A percentile compares a stretch with the other conserved stretches of the same genome.
phyloP scores from a whole-genome alignment of 495 filamentous ascomycete species.

The Daldinia grandis region DNA sequence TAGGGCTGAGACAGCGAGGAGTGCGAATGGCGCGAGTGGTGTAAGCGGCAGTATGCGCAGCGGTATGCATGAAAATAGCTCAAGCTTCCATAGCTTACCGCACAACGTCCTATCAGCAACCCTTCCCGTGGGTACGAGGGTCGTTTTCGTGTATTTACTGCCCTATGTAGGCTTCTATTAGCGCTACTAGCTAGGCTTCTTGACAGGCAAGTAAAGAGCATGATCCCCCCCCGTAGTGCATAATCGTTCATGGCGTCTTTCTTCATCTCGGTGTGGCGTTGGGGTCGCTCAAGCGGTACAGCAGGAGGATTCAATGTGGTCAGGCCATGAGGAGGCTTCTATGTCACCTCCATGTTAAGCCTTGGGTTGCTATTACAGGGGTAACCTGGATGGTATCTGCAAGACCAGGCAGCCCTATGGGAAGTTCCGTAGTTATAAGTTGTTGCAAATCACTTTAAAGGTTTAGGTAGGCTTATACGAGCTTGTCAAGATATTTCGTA shows the following conservation, averaged over 20 bases:
- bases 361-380: neutral
- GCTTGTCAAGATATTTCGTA: neutral
- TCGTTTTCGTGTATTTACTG: neutral
- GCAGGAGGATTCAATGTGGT: neutral
- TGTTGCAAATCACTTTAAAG: neutral
- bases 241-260: neutral
- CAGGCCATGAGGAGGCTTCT: neutral
- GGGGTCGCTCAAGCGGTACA: neutral
- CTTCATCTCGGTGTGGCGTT: neutral
- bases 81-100: neutral
- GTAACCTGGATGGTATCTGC: neutral
- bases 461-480: neutral
- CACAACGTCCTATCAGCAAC: neutral
- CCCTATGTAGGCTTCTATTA: neutral
- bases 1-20: slow-evolving; percentile 11
- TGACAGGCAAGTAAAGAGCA: neutral
- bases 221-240: neutral
- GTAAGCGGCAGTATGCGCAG: neutral
- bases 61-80: neutral
- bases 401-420: neutral
- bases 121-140: neutral
- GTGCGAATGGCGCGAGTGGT: neutral
- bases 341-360: neutral
- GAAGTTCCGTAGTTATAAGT: neutral
- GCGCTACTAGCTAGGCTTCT: neutral